A percentile compares a stretch with the other conserved stretches of the same genome.
phyloP scores from a whole-genome alignment of 371 early-diverging fungal genomes.

The Saksenaea oblongispora region DNA sequence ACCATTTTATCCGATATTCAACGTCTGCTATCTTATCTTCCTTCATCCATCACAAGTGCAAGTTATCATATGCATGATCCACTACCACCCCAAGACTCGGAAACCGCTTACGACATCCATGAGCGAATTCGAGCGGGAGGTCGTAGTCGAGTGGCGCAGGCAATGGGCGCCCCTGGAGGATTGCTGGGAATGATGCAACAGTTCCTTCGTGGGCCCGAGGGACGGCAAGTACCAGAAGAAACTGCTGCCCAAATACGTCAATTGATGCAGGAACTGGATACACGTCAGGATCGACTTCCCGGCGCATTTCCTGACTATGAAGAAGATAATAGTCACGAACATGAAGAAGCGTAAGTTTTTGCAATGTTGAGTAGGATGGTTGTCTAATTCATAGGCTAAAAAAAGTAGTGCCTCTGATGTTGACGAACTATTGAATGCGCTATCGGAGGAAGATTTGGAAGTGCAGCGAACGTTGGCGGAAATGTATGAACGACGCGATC shows the following conservation, averaged over 20 bases:
- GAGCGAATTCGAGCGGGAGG: constrained; percentile 22
- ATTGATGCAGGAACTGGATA: constrained; percentile 19
- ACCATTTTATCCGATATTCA: constrained; percentile 72
- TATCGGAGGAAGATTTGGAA: constrained; percentile 30
- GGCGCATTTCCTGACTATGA: constrained; percentile 43
- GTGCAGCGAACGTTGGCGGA: constrained; percentile 33
- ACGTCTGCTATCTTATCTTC: constrained; percentile 55
- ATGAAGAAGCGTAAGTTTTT: constrained; percentile 13
- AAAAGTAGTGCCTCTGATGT: neutral
- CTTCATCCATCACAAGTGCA: constrained; percentile 48
- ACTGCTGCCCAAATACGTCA: constrained; percentile 20
- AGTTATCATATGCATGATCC: constrained; percentile 77
- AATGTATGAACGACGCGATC: constrained; percentile 19
- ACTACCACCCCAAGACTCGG: constrained; percentile 67
- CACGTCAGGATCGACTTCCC: constrained; percentile 24
- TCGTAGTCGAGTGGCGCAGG: constrained; percentile 6
- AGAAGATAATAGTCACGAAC: constrained; percentile 10
- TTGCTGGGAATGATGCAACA: constrained; percentile 17
- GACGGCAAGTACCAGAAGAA: constrained; percentile 10
- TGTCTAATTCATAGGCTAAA: neutral
- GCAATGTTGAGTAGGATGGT: neutral
- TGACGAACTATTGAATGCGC: constrained; percentile 21
- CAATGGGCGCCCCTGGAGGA: constrained; percentile 15
- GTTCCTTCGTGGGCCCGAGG: constrained; percentile 16
- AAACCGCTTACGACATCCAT: constrained; percentile 47